Base-by-base conservation (phyloP, 2,329 filamentous ascomycete genomes). In the Penicillium hordei region DNA sequence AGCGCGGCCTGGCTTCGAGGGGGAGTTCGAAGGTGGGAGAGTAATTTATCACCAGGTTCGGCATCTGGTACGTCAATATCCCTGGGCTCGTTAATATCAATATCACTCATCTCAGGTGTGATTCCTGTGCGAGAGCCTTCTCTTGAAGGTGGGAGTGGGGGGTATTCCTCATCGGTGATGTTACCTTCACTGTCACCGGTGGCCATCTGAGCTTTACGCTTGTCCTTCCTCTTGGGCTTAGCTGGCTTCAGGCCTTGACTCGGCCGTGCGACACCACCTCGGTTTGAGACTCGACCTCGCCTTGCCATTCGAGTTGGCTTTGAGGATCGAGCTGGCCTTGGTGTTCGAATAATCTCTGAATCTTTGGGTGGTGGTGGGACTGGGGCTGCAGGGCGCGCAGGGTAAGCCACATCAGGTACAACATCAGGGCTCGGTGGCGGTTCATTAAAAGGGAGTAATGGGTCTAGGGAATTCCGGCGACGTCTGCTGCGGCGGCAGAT, bases 51-150 rank as follows among this genome's bases (percentile, higher is more conserved):
- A 21, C 13, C 39, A 7, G 39, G 6, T 8, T 17, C 39, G 15
- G 42, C 42, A 12, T 44, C 42, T 44, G 23, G 23, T 1, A 46
- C 15, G 4, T 46, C 27, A 46, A 10, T 10, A 46, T 46, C 44
- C 9, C 27, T 33, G 8, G n/a, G 2, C 17, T 21, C 13, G 29
- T 33, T 23, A 15, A 48, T 17, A 33, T 23, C 29, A 8, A 48
- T 9, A 48, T 23, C 44, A 48, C 44, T 48, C 19, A 48, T 17
- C 17, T 23, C 44, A 33, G 44, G 44, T 17, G 44, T 23, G 29
- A 48, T 23, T 8, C 19, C 44, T 0, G 44, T 48, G 8, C 4
- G 44, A 17, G 19, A 21, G 15, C 3, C 2, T 7, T 42, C 40
- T 25, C 40, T 42, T 42, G n/a, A 31, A 13, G 43, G 27, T 1